Base-by-base conservation (phyloP, 2,329 filamentous ascomycete genomes). In the Stagonosporopsis chrysanthemi region DNA sequence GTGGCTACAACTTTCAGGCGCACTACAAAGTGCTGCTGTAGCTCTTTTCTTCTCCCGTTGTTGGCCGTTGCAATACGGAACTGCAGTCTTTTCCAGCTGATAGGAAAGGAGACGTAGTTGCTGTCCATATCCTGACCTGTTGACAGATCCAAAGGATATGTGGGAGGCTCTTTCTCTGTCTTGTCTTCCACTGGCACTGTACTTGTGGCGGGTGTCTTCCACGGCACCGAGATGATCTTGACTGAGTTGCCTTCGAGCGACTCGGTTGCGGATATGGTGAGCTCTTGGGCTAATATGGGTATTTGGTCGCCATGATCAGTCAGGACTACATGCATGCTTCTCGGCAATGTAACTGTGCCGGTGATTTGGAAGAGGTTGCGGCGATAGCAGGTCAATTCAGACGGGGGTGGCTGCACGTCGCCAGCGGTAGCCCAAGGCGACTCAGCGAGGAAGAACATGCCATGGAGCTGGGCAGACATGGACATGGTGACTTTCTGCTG, bases 351-450 rank as follows among this genome's bases (percentile, higher is more conserved):
- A 56, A 97, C 86, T 5, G 89, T 92, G 56, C 94, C 94, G 60
- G 92, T 96, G 71, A 97, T 96, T 76, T 97, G 94, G 77, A 98
- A 98, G 45, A 98, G 82, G 73, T 98, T 98, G 44, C 94, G 87
- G 63, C 94, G 90, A 78, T 98, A 98, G 82, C 94, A 98, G 3
- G 94, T 98, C 74, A 98, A 78, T 78, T 98, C 94, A 49, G 86
- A 91, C 1, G 73, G 89, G 46, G 88, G 79, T 43, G 83, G 80
- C 38, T 78, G 80, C 9, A 81, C 78, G 80, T 78, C 85, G 77
- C 75, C 87, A 75, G 81, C 79, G 4, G 83, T 79, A 60, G 83
- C 86, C 69, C 88, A 84, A 1, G 89, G 88, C 79, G 90, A 90
- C 73, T 94, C 90, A 28, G 90, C 92, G 29, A 94, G 81, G 75